Evolutionary conservation across 2,329 filamentous ascomycete species (phyloP).

Genomic region (Alternaria ventricosa): DNA sequence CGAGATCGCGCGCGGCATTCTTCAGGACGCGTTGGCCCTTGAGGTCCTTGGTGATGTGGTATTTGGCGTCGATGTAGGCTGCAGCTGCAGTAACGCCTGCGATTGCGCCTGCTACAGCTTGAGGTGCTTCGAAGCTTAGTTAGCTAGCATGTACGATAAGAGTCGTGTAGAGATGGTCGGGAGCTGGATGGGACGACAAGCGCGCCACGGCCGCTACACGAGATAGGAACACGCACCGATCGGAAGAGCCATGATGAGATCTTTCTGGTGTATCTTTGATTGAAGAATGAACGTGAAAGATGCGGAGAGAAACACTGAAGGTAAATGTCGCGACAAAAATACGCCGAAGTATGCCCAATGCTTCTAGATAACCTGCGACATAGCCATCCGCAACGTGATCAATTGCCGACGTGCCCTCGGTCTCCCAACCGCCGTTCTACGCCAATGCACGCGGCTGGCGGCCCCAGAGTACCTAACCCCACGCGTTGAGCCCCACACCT

Average conservation of each 20-base stretch:
- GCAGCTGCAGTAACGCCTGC: slow-evolving; percentile 52
- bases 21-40: slow-evolving; percentile 53
- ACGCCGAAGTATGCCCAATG: slow-evolving; percentile 3
- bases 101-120: slow-evolving; percentile 39
- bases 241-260: slow-evolving; percentile 12
- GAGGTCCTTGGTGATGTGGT: slow-evolving; percentile 69
- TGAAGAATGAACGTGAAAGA: background rate
- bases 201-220: slow-evolving; percentile 3
- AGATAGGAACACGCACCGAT: slow-evolving; percentile 10
- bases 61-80: slow-evolving; percentile 73
- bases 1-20: slow-evolving; percentile 54
- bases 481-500: slow-evolving; percentile 25
- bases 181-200: background rate
- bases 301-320: background rate
- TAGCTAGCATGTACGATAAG: slow-evolving; percentile 1
- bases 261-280: background rate
- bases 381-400: slow-evolving; percentile 29
- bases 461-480: slow-evolving; percentile 10
- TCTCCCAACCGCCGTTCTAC: slow-evolving; percentile 1
- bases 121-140: slow-evolving; percentile 28
- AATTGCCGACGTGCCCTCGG: slow-evolving; percentile 37
- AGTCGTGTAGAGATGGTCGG: background rate
- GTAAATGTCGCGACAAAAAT: background rate
- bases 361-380: slow-evolving; percentile 19
- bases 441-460: slow-evolving; percentile 16